Percentiles rank a stretch among this genome's conserved stretches.
These are phyloP conservation scores for Halenospora varia DNA, from an alignment of 495 filamentous ascomycete genomes.

Conservation along the genomic window DNA sequence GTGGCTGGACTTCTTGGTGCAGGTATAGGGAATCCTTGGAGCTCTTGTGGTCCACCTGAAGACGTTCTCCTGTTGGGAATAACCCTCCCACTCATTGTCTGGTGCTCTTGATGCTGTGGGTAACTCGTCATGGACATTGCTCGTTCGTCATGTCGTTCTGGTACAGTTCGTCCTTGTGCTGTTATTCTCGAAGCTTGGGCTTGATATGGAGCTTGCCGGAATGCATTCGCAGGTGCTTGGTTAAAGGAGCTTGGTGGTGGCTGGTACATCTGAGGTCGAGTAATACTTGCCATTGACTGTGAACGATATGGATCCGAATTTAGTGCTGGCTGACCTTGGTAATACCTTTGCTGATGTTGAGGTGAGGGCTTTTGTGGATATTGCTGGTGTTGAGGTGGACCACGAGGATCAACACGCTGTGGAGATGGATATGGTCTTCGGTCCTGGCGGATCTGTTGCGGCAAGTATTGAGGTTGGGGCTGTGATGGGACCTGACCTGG, in stretches of 20 bases:
- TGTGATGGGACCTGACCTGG: constrained; percentile 43
- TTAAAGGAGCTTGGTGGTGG: constrained; percentile 62
- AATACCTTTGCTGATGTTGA: constrained; percentile 45
- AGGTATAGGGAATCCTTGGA: constrained; percentile 8
- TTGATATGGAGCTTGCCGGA: constrained; percentile 72
- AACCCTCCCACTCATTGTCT: constrained; percentile 86
- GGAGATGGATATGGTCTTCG: constrained; percentile 62
- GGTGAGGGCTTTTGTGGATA: constrained; percentile 55
- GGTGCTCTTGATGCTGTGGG: constrained; percentile 63
- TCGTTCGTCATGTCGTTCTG: constrained; percentile 86
- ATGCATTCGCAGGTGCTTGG: constrained; percentile 63
- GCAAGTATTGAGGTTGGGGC: constrained; percentile 58
- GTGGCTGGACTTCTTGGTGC: constrained; percentile 21
- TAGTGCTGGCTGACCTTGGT: constrained; percentile 59
- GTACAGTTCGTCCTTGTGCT: constrained; percentile 83
- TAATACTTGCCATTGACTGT: constrained; percentile 78
- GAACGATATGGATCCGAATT: constrained; percentile 85
- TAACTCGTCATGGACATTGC: constrained; percentile 95
- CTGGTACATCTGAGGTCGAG: constrained; percentile 62
- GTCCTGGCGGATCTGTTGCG: constrained; percentile 51
- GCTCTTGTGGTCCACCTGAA: constrained; percentile 14
- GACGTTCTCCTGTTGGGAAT: constrained; percentile 61
- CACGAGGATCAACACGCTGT: constrained; percentile 65
- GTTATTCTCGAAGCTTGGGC: constrained; percentile 67
- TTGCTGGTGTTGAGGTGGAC: constrained; percentile 48